phyloP scores from a whole-genome alignment of 1,139 yeast genomes.

The Saccharomyces hybrid region DNA sequence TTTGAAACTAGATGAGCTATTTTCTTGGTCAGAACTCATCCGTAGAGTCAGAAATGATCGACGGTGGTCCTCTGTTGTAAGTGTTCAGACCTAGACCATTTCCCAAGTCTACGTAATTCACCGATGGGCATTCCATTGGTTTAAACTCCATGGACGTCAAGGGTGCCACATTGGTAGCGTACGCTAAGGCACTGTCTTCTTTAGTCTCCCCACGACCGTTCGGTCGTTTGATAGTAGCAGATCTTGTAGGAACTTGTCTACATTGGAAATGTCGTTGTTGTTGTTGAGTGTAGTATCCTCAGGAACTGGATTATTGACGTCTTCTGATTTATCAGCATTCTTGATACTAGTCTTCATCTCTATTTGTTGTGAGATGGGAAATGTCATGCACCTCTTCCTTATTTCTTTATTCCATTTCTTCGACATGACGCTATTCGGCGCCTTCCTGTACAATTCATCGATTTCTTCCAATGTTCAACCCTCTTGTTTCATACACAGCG shows the following conservation, averaged over 20 bases:
- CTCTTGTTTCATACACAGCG: constrained; percentile 65
- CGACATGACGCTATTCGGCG: constrained; percentile 32
- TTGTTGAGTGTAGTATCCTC: neutral
- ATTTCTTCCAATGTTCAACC: constrained; percentile 64
- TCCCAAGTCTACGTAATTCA: constrained; percentile 23
- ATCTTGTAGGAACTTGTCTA: neutral
- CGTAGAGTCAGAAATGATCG: constrained; percentile 17
- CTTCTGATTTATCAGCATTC: neutral
- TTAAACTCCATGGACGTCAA: neutral
- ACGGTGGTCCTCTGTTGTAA: constrained; percentile 24
- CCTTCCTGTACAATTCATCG: constrained; percentile 50
- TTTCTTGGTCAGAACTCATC: constrained; percentile 9
- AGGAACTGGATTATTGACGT: neutral
- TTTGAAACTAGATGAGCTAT: neutral
- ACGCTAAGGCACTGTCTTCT: neutral
- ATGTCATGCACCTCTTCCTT: constrained; percentile 6
- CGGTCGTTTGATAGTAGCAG: neutral
- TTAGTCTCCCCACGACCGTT: neutral
- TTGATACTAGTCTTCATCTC: neutral
- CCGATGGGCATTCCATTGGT: neutral
- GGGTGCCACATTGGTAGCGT: neutral
- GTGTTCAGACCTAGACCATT: constrained; percentile 23
- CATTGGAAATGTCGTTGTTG: neutral
- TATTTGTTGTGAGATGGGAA: neutral
- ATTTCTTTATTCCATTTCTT: constrained; percentile 20